These are phyloP conservation scores for Brassica napus DNA, from an alignment of 345 rosid genomes.

Conservation along the genomic window Da-Ae NC_063445.1:19505001-19505500, in stretches of 20 bases:
- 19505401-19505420: too few relatives aligned
- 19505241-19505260: background rate
- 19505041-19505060: conserved; percentile 59
- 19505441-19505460: too few relatives aligned
- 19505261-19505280: background rate
- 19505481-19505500: too few relatives aligned
- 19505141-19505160: background rate
- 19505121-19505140: background rate
- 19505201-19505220: conserved; percentile 79
- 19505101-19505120: background rate
- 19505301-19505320: background rate
- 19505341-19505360: background rate
- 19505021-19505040: conserved; percentile 64
- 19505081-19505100: background rate
- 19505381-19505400: too few relatives aligned
- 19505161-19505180: background rate
- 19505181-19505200: conserved; percentile 57
- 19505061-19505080: conserved; percentile 85
- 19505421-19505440: too few relatives aligned
- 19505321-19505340: background rate
- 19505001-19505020: conserved; percentile 57
- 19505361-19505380: background rate
- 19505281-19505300: background rate
- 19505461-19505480: too few relatives aligned
- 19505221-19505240: conserved; percentile 19